Conservation (phyloP, 176 grass and related monocot genomes). For the Musa beccarii region DNA sequence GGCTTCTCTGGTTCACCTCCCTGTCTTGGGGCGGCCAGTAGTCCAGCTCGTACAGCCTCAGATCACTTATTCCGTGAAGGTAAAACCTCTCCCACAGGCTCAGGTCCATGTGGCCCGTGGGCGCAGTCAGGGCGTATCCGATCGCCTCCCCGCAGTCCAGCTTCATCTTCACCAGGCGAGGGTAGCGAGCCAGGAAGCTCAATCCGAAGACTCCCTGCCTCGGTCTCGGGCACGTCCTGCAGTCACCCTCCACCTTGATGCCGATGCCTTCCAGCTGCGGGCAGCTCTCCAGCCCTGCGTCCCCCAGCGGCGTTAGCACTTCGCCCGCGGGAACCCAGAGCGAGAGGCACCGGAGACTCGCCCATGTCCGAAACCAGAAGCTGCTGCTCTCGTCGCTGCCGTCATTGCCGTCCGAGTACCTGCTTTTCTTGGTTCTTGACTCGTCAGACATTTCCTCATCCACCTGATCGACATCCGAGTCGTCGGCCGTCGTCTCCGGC, state of each 20-base stretch:
- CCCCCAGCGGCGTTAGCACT: constrained; percentile 47
- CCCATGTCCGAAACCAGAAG: constrained; percentile 44
- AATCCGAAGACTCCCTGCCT: constrained; percentile 38
- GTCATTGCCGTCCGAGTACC: constrained; percentile 27
- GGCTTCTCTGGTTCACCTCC: constrained; percentile 83
- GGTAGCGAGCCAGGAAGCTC: constrained; percentile 45
- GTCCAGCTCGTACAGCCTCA: constrained; percentile 69
- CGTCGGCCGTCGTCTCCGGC: constrained; percentile 3
- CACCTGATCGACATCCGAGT: constrained; percentile 17
- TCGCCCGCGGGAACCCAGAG: constrained; percentile 81
- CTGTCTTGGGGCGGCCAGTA: constrained; percentile 97
- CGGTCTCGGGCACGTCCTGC: constrained; percentile 43
- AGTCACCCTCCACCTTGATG: constrained; percentile 92
- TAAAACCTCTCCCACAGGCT: constrained; percentile 90
- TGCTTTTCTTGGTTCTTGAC: constrained; percentile 52
- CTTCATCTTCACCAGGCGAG: constrained; percentile 69
- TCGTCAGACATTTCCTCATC: constrained; percentile 35
- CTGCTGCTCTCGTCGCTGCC: background rate
- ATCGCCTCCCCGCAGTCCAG: constrained; percentile 80
- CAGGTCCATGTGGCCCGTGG: constrained; percentile 80
- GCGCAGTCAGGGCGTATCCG: constrained; percentile 84
- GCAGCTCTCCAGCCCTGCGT: constrained; percentile 55
- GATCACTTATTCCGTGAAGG: constrained; percentile 51
- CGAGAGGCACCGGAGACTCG: constrained; percentile 55
- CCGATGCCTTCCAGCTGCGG: constrained; percentile 63